A percentile compares a stretch with the other conserved stretches of the same genome.
Evolutionary conservation across 805 yeast genomes (phyloP).

Genomic region (Lachancea dasiensis): DNA sequence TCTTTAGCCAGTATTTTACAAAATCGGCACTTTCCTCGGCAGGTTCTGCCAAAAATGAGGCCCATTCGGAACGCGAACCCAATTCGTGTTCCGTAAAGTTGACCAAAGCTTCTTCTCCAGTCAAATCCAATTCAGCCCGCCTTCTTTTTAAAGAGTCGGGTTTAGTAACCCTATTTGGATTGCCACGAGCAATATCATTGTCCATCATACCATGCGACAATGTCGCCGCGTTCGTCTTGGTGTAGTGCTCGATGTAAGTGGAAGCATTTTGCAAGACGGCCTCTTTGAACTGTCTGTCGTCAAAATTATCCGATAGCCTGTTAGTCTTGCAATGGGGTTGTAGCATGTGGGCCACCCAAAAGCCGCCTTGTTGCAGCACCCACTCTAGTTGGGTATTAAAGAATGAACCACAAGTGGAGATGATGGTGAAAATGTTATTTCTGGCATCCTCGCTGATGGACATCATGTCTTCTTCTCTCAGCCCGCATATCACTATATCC

Average conservation of each 20-base stretch:
- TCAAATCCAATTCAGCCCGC: constrained; percentile 1
- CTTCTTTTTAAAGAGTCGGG: constrained; percentile 1
- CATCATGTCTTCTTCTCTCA: constrained; percentile 9
- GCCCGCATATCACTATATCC: constrained; percentile 8
- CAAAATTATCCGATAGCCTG: constrained; percentile 6
- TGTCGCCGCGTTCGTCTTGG: neutral
- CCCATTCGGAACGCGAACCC: constrained; percentile 11
- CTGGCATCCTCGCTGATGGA: constrained; percentile 6
- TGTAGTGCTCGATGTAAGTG: neutral
- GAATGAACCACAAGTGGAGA: constrained; percentile 10
- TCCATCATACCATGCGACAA: neutral
- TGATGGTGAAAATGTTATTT: constrained; percentile 3
- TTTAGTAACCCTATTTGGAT: constrained; percentile 3
- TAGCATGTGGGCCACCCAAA: constrained; percentile 14
- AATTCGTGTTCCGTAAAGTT: constrained; percentile 3
- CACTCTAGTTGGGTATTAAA: constrained; percentile 8
- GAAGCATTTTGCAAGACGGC: constrained; percentile 1
- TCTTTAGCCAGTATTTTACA: constrained; percentile 14
- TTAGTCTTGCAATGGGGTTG: constrained; percentile 12
- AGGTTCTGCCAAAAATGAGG: constrained; percentile 13
- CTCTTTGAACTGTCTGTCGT: constrained; percentile 1
- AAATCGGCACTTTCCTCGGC: constrained; percentile 7
- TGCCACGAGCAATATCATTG: neutral
- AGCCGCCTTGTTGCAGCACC: constrained; percentile 12
- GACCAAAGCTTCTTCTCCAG: neutral